Percentiles rank a stretch among this genome's conserved stretches.
These are phyloP conservation scores for Rhytidiadelphus loreus DNA, from an alignment of 225 moss, liverwort and hornwort species.

Conservation along the genomic window DNA sequence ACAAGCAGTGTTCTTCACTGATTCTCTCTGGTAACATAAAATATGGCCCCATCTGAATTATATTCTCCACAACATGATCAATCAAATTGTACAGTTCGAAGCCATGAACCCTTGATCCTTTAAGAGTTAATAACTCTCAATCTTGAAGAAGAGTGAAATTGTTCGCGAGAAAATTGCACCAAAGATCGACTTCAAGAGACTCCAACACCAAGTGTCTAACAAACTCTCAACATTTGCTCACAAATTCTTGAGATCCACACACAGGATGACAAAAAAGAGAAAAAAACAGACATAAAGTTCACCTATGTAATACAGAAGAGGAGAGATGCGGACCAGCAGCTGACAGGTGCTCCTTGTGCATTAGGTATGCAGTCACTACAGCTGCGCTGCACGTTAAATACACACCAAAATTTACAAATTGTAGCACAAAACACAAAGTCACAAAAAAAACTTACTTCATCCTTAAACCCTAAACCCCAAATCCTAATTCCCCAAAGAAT, in stretches of 20 bases:
- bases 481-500: not conserved
- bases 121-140: not conserved
- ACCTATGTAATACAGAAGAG: constrained; percentile 14
- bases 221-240: not conserved
- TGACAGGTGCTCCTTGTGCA: constrained; percentile 71
- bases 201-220: not conserved
- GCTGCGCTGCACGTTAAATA: constrained; percentile 61
- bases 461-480: not conserved
- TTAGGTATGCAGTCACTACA: constrained; percentile 81
- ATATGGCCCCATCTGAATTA: not conserved
- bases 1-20: not conserved
- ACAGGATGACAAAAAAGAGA: not conserved
- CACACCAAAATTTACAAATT: not conserved
- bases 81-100: not conserved
- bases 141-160: not conserved
- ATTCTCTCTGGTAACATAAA: not conserved
- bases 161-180: not conserved
- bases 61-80: not conserved
- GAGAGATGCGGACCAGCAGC: constrained; percentile 70
- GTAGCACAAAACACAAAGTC: not conserved
- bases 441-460: not conserved
- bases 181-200: not conserved
- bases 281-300: constrained; percentile 13
- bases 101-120: not conserved
- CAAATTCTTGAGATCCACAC: not conserved